Percentiles rank a stretch among this genome's conserved stretches.
These are phyloP conservation scores for Cytospora chrysosperma DNA, from an alignment of 2,329 filamentous ascomycete genomes.

Conservation along the genomic window DNA sequence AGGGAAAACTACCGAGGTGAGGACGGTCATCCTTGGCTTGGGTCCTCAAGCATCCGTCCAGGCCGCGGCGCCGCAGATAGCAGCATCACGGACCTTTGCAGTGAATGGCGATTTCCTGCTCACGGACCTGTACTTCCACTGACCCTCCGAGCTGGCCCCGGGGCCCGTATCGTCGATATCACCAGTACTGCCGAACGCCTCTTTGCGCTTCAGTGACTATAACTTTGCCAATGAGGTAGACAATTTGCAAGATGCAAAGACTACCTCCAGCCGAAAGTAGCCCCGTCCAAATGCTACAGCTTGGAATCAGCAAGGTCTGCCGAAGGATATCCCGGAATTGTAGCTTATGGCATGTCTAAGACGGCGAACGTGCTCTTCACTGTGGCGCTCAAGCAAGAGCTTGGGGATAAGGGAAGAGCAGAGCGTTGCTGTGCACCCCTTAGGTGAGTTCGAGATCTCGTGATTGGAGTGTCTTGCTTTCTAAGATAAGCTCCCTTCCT, in stretches of 20 bases:
- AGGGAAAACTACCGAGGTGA: constrained; percentile 27
- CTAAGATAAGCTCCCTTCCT: constrained; percentile 6
- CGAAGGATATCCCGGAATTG: constrained; percentile 13
- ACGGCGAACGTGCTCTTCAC: constrained; percentile 45
- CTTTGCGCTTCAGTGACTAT: constrained; percentile 36
- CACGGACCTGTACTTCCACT: constrained; percentile 38
- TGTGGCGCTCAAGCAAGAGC: not conserved
- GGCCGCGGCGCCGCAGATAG: constrained; percentile 28
- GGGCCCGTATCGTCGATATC: constrained; percentile 26
- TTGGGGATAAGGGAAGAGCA: constrained; percentile 19
- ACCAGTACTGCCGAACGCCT: constrained; percentile 26
- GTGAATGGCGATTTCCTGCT: constrained; percentile 36
- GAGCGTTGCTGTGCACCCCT: constrained; percentile 27
- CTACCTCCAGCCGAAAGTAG: constrained; percentile 13
- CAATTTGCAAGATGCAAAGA: not conserved
- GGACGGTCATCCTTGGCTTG: constrained; percentile 32
- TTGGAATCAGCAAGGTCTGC: not conserved
- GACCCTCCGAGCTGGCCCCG: constrained; percentile 25
- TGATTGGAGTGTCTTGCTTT: constrained; percentile 2
- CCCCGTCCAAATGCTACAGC: constrained; percentile 7
- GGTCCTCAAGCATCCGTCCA: constrained; percentile 34
- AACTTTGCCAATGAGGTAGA: constrained; percentile 30
- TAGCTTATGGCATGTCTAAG: constrained; percentile 47
- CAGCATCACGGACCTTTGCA: constrained; percentile 34
- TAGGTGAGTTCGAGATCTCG: constrained; percentile 24